Conservation (phyloP, 1,284 basidiomycete genomes). For the Irpex sp. region DNA sequence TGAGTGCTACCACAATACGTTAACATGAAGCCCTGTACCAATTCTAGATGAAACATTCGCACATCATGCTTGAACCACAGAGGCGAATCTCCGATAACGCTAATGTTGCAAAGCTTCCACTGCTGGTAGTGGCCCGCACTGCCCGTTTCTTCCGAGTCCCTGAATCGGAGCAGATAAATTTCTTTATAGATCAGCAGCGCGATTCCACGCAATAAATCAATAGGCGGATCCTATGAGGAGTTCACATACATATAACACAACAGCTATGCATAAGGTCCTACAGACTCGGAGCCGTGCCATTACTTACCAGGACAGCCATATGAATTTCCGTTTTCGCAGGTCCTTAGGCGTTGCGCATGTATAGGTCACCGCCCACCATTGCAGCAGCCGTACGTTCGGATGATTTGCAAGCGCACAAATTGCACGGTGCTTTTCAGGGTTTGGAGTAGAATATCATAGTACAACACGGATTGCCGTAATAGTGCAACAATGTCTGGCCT, state of each 20-base stretch:
- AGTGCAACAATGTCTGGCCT: not conserved
- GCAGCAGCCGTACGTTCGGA: not conserved
- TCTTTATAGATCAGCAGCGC: not conserved
- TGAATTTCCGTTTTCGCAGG: too few species aligned
- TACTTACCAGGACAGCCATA: not conserved
- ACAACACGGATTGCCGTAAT: not conserved
- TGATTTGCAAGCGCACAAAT: not conserved
- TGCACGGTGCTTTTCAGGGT: not conserved
- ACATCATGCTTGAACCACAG: too few species aligned
- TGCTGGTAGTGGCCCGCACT: not conserved
- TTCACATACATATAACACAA: not conserved
- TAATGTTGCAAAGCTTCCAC: not conserved
- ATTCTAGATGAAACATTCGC: too few species aligned
- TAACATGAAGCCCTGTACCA: too few species aligned
- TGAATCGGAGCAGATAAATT: not conserved
- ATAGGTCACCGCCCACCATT: too few species aligned
- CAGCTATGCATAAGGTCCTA: not conserved
- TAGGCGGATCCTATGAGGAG: not conserved
- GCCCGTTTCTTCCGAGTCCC: not conserved
- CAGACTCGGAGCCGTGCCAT: not conserved
- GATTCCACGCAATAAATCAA: not conserved
- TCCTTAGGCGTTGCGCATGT: too few species aligned
- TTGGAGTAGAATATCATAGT: not conserved
- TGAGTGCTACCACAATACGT: too few species aligned
- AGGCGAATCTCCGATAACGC: not conserved